phyloP scores from a whole-genome alignment of 2,329 filamentous ascomycete genomes.

The Paraconiothyrium brasiliense region DNA sequence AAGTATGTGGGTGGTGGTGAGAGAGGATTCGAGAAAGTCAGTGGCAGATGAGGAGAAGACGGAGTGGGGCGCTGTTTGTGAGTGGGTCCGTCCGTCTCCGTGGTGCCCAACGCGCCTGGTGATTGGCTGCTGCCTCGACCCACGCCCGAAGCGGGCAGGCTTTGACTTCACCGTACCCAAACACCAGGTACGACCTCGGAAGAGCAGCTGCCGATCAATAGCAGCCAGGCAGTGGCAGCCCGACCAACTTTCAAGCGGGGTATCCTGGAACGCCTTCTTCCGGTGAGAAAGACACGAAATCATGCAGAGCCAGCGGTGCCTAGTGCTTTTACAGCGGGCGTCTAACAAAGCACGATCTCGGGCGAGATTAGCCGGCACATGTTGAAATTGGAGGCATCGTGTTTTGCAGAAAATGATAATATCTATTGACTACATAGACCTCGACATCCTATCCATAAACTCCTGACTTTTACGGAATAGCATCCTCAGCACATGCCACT shows the following conservation, averaged over 20 bases:
- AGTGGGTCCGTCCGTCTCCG: slow-evolving; percentile 1
- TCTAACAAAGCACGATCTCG: neutral
- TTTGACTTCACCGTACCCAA: neutral
- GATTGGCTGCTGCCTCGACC: slow-evolving; percentile 12
- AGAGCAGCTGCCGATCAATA: neutral
- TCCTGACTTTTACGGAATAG: slow-evolving; percentile 42
- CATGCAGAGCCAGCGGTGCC: neutral
- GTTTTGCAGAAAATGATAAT: neutral
- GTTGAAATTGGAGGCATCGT: neutral
- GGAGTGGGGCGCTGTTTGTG: slow-evolving; percentile 6
- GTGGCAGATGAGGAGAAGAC: slow-evolving; percentile 15
- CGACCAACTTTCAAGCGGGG: neutral
- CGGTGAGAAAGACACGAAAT: neutral
- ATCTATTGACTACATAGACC: slow-evolving; percentile 21
- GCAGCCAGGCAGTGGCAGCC: neutral
- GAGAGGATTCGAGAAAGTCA: slow-evolving; percentile 10
- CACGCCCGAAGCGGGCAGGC: neutral
- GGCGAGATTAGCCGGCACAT: neutral
- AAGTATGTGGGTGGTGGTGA: slow-evolving; percentile 1
- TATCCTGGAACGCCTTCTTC: neutral
- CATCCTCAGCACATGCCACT: slow-evolving; percentile 44
- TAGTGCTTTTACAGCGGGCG: no score
- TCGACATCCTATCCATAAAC: slow-evolving; percentile 9
- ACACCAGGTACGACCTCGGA: slow-evolving; percentile 2
- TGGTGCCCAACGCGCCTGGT: neutral